Conservation (phyloP, 1,284 basidiomycete species). For the Phylloporus sp. region DNA sequence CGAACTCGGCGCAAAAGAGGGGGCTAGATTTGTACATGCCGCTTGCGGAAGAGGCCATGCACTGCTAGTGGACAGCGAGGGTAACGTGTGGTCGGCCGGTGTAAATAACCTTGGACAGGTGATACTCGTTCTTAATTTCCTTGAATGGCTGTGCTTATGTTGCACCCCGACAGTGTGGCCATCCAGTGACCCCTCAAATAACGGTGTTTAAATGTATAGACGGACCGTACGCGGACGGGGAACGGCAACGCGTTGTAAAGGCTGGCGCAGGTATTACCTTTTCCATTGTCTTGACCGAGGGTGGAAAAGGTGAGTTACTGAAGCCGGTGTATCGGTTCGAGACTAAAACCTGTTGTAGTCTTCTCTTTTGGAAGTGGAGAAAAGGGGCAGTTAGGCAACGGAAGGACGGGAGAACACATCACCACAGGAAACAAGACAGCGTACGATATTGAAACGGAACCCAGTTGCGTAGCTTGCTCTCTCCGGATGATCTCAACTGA, state of each 20-base stretch:
- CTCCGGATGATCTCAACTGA: conserved; percentile 13
- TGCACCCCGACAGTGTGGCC: conserved; percentile 63
- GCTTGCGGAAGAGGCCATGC: conserved; percentile 85
- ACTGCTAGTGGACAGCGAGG: conserved; percentile 81
- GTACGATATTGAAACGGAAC: conserved; percentile 79
- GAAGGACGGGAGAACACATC: conserved; percentile 87
- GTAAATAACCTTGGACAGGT: conserved; percentile 86
- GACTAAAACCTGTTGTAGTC: conserved; percentile 47
- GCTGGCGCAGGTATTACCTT: conserved; percentile 86
- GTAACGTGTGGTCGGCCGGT: conserved; percentile 85
- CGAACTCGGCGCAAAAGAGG: conserved; percentile 63
- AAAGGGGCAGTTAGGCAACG: conserved; percentile 92
- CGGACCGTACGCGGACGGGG: conserved; percentile 56
- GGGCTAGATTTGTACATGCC: conserved; percentile 76
- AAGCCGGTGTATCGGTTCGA: conserved; percentile 6
- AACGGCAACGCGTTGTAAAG: conserved; percentile 67
- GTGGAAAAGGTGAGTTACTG: conserved; percentile 65
- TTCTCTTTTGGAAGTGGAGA: conserved; percentile 93
- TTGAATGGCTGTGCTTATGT: not conserved
- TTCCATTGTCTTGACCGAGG: conserved; percentile 79
- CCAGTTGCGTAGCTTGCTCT: conserved; percentile 50
- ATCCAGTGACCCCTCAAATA: conserved; percentile 64
- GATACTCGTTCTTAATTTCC: conserved; percentile 13
- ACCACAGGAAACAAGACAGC: conserved; percentile 82
- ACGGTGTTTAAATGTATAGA: conserved; percentile 66